Evolutionary conservation across 371 early-diverging fungal genomes (phyloP).

Genomic region (Mucor racemosus): DNA sequence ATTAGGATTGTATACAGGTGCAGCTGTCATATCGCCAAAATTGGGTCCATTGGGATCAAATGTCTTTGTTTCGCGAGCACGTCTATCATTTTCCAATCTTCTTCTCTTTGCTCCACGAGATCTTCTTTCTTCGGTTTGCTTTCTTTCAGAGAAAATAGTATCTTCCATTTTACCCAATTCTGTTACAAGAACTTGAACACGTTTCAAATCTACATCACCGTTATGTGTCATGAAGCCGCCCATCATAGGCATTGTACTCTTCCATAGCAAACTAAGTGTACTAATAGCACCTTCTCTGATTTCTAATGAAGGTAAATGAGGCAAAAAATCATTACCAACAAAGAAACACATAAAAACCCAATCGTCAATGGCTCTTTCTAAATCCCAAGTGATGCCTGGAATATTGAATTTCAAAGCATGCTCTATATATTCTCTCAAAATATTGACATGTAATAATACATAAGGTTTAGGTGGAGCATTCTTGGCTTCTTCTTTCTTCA

Average conservation of each 20-base stretch:
- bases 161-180: conserved; percentile 89
- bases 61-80: conserved; percentile 39
- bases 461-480: conserved; percentile 79
- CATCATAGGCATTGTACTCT: conserved; percentile 68
- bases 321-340: conserved; percentile 99
- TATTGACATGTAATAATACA: conserved; percentile 86
- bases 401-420: conserved; percentile 76
- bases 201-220: conserved; percentile 83
- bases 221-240: conserved; percentile 89
- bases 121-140: conserved; percentile 56
- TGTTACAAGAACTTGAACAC: conserved; percentile 77
- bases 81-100: conserved; percentile 50
- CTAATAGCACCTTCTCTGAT: conserved; percentile 98
- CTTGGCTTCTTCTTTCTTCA: conserved; percentile 60
- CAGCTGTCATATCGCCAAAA: conserved; percentile 48
- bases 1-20: conserved; percentile 38
- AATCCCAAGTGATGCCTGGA: conserved; percentile 74
- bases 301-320: conserved; percentile 97
- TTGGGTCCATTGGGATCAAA: conserved; percentile 29
- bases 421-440: conserved; percentile 93
- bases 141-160: conserved; percentile 79
- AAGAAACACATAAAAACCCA: conserved; percentile 99
- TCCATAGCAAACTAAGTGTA: conserved; percentile 87
- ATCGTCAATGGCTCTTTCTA: conserved; percentile 97
- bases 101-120: conserved; percentile 44